Percentiles rank a stretch among this genome's conserved stretches.
Evolutionary conservation across 805 yeast species (phyloP).

Genomic region (Yamadazyma akitaensis): DNA sequence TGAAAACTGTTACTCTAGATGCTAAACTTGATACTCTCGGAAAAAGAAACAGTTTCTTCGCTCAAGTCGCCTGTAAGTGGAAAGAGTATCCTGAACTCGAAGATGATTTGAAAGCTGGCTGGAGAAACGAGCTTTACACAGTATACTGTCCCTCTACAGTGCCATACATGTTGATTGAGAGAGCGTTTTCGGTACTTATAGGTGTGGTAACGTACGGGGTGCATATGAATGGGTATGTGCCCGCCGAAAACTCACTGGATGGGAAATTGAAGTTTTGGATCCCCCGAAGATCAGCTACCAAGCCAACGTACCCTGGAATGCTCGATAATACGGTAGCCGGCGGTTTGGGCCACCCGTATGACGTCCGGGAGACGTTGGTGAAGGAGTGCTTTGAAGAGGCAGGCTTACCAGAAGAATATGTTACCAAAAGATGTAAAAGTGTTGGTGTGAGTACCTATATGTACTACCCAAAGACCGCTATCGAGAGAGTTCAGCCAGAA

Average conservation of each 20-base stretch:
- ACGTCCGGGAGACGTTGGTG: conserved; percentile 68
- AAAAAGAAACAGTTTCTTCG: conserved; percentile 39
- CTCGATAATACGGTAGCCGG: conserved; percentile 95
- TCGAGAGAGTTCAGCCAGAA: conserved; percentile 81
- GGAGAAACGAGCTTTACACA: conserved; percentile 85
- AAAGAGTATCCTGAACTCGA: conserved; percentile 24
- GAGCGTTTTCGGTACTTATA: conserved; percentile 74
- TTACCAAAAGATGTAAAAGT: conserved; percentile 40
- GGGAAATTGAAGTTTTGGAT: conserved; percentile 67
- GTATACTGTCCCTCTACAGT: conserved; percentile 54
- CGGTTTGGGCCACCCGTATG: conserved; percentile 81
- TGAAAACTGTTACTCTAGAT: conserved; percentile 26
- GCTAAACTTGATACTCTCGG: conserved; percentile 34
- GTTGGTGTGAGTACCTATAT: conserved; percentile 73
- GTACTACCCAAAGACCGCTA: conserved; percentile 37
- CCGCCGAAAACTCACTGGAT: conserved; percentile 34
- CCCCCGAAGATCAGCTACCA: conserved; percentile 72
- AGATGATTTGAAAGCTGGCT: conserved; percentile 48
- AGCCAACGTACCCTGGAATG: conserved; percentile 87
- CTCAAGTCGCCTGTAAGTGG: conserved; percentile 41
- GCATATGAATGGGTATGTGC: conserved; percentile 78
- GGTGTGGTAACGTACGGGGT: conserved; percentile 91
- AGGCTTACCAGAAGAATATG: conserved; percentile 56
- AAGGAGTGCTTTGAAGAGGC: conserved; percentile 94
- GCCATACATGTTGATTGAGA: conserved; percentile 70